phyloP scores from a whole-genome alignment of 2,329 filamentous ascomycete genomes.

The Alternaria solani region DNA sequence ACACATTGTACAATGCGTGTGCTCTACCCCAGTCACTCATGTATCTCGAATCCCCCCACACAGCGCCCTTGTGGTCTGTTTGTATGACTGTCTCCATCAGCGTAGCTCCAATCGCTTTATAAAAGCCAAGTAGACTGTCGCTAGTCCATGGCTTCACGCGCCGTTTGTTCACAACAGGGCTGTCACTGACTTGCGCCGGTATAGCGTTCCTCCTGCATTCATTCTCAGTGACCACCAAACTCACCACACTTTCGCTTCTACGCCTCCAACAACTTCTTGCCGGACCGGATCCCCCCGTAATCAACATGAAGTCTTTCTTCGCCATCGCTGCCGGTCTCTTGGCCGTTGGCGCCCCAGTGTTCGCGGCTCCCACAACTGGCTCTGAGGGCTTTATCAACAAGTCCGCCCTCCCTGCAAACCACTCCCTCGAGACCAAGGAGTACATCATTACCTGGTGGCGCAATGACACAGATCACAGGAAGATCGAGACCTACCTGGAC shows the following conservation, averaged over 20 bases:
- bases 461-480: conserved; percentile 23
- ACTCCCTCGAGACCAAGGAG: conserved; percentile 43
- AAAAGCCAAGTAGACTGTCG: conserved; percentile 21
- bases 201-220: conserved; percentile 34
- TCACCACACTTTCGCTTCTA: conserved; percentile 26
- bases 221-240: conserved; percentile 27
- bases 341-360: conserved; percentile 31
- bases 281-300: conserved; percentile 37
- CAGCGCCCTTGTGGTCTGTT: conserved; percentile 10
- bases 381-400: conserved; percentile 40
- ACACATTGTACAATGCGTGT: conserved; percentile 21
- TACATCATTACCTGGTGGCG: conserved; percentile 36
- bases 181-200: conserved; percentile 25
- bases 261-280: conserved; percentile 20
- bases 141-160: conserved; percentile 12
- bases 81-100: conserved; percentile 22
- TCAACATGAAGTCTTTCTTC: conserved; percentile 44
- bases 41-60: conserved; percentile 27
- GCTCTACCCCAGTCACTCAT: conserved; percentile 16
- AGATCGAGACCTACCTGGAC: conserved; percentile 24
- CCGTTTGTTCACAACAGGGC: conserved; percentile 19
- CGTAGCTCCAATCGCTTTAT: conserved; percentile 19
- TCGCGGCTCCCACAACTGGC: conserved; percentile 20
- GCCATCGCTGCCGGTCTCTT: conserved; percentile 38
- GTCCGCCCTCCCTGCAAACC: conserved; percentile 27